Conservation (phyloP, 2,329 filamentous ascomycete species). For the Fusarium sororula region DNA sequence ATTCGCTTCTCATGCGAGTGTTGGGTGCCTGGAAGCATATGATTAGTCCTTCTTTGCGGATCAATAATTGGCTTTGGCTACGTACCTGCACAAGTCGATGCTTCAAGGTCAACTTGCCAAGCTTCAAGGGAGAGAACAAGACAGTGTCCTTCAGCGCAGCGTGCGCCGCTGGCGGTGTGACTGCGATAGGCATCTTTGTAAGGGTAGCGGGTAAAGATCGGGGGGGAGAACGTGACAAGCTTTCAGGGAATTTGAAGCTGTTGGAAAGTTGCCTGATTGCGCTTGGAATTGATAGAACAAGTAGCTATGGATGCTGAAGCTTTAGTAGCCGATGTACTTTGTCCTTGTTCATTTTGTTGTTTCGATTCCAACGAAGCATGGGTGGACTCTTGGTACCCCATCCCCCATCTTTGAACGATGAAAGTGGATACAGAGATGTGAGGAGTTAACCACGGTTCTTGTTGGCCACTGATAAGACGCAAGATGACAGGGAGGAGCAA, state of each 20-base stretch:
- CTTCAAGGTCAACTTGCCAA: slow-evolving; percentile 46
- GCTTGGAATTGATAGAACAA: background rate
- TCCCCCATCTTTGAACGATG: background rate
- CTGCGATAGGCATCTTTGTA: slow-evolving; percentile 23
- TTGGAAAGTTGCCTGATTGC: background rate
- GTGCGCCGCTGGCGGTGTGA: slow-evolving; percentile 28
- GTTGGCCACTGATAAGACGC: background rate
- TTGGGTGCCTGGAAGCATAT: background rate
- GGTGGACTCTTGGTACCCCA: background rate
- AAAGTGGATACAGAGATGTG: background rate
- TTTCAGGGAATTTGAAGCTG: background rate
- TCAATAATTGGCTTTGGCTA: rapidly evolving
- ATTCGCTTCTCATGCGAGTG: slow-evolving; percentile 29
- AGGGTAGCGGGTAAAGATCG: background rate
- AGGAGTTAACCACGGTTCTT: background rate
- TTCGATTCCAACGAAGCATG: background rate
- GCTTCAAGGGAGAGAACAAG: slow-evolving; percentile 48
- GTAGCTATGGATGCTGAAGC: slow-evolving; percentile 2
- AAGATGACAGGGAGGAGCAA: background rate
- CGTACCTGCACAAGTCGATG: slow-evolving; percentile 50
- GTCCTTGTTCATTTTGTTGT: background rate
- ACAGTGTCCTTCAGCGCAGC: slow-evolving; percentile 40
- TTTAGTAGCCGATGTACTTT: slow-evolving; percentile 1
- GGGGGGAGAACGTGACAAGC: no score
- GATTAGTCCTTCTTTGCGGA: background rate